Percentiles rank a stretch among this genome's conserved stretches.
These are phyloP conservation scores for Aspergillus ostianus DNA, from an alignment of 495 filamentous ascomycete species.

Conservation along the genomic window DNA sequence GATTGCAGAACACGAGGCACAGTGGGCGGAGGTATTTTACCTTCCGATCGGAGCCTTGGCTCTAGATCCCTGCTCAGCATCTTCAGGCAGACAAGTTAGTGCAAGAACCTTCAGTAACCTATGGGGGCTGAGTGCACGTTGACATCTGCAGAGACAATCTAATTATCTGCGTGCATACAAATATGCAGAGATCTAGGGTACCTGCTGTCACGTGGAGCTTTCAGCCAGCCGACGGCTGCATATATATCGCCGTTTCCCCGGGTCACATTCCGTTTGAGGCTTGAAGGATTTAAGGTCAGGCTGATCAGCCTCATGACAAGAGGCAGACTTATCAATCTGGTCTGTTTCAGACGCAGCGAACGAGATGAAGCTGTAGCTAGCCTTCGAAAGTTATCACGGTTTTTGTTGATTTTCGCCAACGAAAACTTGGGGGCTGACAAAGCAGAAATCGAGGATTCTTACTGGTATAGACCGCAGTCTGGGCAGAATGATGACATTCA, in stretches of 20 bases:
- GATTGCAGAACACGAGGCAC: background rate
- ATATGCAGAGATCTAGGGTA: background rate
- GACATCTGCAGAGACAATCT: background rate
- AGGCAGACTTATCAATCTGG: too few species aligned
- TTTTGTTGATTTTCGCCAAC: background rate
- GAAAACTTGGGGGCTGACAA: background rate
- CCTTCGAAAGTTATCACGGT: background rate
- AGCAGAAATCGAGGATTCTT: background rate
- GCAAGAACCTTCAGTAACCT: background rate
- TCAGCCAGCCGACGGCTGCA: background rate
- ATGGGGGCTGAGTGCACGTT: background rate
- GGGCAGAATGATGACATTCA: background rate
- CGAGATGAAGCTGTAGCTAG: background rate
- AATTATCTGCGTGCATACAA: too few species aligned
- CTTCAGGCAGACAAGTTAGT: background rate
- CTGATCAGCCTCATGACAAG: background rate
- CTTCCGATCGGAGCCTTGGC: background rate
- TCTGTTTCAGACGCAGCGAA: background rate
- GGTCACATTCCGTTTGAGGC: background rate
- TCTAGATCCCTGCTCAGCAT: background rate
- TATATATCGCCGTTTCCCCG: background rate
- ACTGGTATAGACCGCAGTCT: background rate
- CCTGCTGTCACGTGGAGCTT: background rate
- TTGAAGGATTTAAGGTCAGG: too few species aligned
- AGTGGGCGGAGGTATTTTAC: background rate